phyloP scores from a whole-genome alignment of 1,139 yeast species.

The Groenewaldozyma auringiensis region DNA sequence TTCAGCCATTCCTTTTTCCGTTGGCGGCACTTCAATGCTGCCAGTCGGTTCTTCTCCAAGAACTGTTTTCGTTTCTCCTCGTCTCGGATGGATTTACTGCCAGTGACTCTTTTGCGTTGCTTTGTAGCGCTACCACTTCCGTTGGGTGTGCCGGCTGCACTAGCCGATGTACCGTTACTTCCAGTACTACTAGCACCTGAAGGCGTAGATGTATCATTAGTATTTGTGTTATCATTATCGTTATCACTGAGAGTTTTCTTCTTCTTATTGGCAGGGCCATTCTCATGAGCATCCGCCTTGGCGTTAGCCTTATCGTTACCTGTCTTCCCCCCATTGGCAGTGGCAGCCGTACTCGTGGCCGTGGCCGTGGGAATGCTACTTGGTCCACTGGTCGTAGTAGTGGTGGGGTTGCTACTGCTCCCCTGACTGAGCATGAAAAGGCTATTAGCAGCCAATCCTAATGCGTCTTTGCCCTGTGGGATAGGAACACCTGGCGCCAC shows the following conservation, averaged over 20 bases:
- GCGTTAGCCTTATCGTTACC: neutral
- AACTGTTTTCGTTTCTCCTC: constrained; percentile 76
- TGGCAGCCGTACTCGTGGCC: neutral
- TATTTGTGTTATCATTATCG: constrained; percentile 4
- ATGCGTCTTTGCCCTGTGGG: neutral
- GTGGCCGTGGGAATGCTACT: neutral
- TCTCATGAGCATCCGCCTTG: neutral
- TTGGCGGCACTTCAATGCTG: constrained; percentile 93
- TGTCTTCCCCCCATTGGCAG: constrained; percentile 3
- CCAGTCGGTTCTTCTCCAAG: constrained; percentile 84
- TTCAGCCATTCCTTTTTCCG: constrained; percentile 84
- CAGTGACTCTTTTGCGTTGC: neutral
- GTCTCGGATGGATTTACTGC: constrained; percentile 25
- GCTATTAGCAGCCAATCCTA: constrained; percentile 25
- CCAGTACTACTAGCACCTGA: neutral
- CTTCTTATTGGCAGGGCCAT: neutral
- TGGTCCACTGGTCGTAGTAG: neutral
- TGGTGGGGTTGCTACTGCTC: neutral
- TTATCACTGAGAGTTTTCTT: neutral
- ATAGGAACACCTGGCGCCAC: neutral
- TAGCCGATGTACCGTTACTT: neutral
- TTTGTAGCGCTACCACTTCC: constrained; percentile 20
- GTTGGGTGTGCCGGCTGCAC: constrained; percentile 6
- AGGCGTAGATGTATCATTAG: neutral
- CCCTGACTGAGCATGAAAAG: constrained; percentile 26